Base-by-base conservation (phyloP, 2,329 filamentous ascomycete genomes). In the Phaeoacremonium minimum region DNA sequence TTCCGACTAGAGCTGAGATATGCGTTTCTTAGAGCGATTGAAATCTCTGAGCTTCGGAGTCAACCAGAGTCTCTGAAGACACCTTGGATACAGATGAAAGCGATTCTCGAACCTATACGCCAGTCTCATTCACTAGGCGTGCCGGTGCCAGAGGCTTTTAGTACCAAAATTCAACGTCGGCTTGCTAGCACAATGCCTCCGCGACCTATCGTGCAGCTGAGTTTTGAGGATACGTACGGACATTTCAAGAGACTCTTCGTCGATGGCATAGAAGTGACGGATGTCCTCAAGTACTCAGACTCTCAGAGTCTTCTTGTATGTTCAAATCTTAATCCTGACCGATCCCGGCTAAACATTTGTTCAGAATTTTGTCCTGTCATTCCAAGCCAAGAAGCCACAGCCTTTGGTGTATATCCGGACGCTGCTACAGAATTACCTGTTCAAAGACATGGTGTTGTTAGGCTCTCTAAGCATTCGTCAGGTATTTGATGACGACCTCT, bases 161-260 rank as follows among this genome's bases (percentile, higher is more conserved):
- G 88, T 49, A 78, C 80, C 16, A 95, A 95, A 55, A 74, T 97
- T 26, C 93, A 98, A 55, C 77, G 90, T n/a, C 85, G 85, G 44
- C 71, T 98, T 19, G 90, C 93, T 1, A 96, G 89, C 48, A 96
- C 89, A 1, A 90, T 96, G 50, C 93, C 93, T 4, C 93, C 93
- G 7, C 77, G 91, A 7, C 90, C 91, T 0, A 91, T 96, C 49
- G 86, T 96, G 9, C 74, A 87, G 36, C 67, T 90, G 4, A 77
- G 75, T 17, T 84, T 87, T 47, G 75, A 82, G 12, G 81, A 87
- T 49, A 85, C 89, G 1, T 75, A 84, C 44, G 64, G 64, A 15
- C 82, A 87, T 47, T 71, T 96, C 44, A 73, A 73, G 38, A 77
- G 80, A 30, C 63, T 96, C 18, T 85, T 85, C 43, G 67, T 75